Evolutionary conservation across 768 basidiomycete species (phyloP).

Genomic region (Rhodotorula diobovata): DNA sequence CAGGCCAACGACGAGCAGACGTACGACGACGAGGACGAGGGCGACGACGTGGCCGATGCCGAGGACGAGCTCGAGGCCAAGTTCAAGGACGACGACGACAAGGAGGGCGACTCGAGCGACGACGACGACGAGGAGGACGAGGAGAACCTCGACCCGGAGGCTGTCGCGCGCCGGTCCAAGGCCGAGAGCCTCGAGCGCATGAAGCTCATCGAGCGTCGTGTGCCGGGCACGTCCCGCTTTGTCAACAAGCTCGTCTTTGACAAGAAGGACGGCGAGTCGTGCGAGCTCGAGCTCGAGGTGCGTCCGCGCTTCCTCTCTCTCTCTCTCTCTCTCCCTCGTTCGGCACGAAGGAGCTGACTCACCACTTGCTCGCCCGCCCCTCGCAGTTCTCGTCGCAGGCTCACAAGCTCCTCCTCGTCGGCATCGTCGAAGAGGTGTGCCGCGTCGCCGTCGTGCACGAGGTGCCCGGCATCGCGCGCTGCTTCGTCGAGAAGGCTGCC

Average conservation of each 20-base stretch:
- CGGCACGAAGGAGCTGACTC: too few relatives aligned
- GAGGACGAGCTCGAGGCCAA: constrained; percentile 46
- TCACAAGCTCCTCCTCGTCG: constrained; percentile 89
- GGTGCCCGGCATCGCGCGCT: constrained; percentile 80
- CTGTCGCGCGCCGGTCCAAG: constrained; percentile 5
- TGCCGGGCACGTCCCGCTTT: constrained; percentile 57
- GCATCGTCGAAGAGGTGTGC: constrained; percentile 83
- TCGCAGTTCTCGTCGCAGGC: constrained; percentile 77
- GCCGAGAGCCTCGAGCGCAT: constrained; percentile 35
- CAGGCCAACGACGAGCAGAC: constrained; percentile 69
- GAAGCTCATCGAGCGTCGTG: constrained; percentile 43
- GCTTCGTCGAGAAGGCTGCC: constrained; percentile 65
- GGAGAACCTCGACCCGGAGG: too few relatives aligned
- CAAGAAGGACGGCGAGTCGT: constrained; percentile 50
- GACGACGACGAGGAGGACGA: constrained; percentile 42
- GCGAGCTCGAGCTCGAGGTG: constrained; percentile 80
- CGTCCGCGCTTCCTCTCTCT: constrained; percentile 46
- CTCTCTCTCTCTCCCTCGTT: background rate
- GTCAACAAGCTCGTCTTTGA: constrained; percentile 56
- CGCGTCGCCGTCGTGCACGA: constrained; percentile 79
- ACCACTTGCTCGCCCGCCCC: background rate
- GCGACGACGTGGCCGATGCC: constrained; percentile 44
- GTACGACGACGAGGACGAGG: constrained; percentile 65
- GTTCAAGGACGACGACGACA: constrained; percentile 40
- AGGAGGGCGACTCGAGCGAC: constrained; percentile 45